Percentiles rank a stretch among this genome's conserved stretches.
These are phyloP conservation scores for Oxytropis ochrocephala DNA, from an alignment of 306 rosid species.

Conservation along the genomic window DNA sequence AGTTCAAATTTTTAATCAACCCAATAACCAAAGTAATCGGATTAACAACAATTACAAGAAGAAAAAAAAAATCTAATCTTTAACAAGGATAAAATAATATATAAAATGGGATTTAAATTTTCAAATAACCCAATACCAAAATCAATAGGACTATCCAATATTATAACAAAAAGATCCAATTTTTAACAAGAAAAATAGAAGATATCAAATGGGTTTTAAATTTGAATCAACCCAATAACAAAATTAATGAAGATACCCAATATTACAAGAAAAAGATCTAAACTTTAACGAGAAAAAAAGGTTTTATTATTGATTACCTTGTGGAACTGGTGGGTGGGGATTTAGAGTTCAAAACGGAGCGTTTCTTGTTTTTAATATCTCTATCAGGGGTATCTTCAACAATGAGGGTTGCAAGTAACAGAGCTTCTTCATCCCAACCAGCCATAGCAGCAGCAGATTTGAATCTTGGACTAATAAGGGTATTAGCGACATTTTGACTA, in stretches of 20 bases:
- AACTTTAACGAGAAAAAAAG: no score
- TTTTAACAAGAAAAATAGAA: no score
- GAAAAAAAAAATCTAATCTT: background rate
- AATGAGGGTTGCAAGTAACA: constrained; percentile 58
- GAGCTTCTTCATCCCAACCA: constrained; percentile 94
- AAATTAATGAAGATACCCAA: no score
- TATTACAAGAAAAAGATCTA: no score
- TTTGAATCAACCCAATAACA: no score
- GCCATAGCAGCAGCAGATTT: constrained; percentile 91
- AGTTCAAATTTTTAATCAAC: background rate
- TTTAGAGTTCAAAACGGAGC: constrained; percentile 38
- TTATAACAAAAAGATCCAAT: no score
- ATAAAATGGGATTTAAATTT: background rate
- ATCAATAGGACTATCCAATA: no score
- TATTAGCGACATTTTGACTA: constrained; percentile 14
- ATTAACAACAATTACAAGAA: background rate
- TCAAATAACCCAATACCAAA: no score
- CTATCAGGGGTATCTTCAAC: constrained; percentile 87
- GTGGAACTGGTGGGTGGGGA: constrained; percentile 63
- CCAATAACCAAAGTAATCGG: background rate
- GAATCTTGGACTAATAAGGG: constrained; percentile 67
- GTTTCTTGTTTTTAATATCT: constrained; percentile 43
- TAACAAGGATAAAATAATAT: background rate
- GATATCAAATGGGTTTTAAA: no score
- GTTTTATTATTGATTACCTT: constrained; percentile 41